A percentile compares a stretch with the other conserved stretches of the same genome.
These are phyloP conservation scores for Ustilago hordei DNA, from an alignment of 1,284 basidiomycete species.

Conservation along the genomic window DNA sequence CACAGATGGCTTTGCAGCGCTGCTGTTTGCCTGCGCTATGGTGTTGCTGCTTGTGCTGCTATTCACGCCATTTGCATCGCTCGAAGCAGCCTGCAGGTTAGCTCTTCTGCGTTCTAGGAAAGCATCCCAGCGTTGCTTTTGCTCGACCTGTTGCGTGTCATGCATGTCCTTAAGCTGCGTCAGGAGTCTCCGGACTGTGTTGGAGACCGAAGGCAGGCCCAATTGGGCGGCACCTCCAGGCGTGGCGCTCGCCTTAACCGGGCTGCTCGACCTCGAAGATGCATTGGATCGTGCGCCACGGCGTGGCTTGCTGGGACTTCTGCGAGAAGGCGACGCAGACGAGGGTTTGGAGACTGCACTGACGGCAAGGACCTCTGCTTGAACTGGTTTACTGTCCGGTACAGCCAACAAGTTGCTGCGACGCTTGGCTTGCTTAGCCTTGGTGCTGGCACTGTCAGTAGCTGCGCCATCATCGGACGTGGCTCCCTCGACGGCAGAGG, in stretches of 20 bases:
- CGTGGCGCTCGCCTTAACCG: conserved; percentile 20
- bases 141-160: conserved; percentile 81
- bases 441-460: conserved; percentile 20
- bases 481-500: conserved; percentile 20
- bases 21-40: background rate
- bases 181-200: conserved; percentile 81
- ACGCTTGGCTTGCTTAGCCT: conserved; percentile 31
- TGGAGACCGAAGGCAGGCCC: conserved; percentile 71
- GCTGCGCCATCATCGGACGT: conserved; percentile 23
- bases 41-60: conserved; percentile 15
- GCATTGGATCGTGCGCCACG: conserved; percentile 32
- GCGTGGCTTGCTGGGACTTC: conserved; percentile 18
- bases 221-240: background rate
- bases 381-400: conserved; percentile 68
- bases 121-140: conserved; percentile 85
- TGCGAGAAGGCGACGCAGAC: conserved; percentile 23
- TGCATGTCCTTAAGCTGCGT: conserved; percentile 87
- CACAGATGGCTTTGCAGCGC: conserved; percentile 8
- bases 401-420: conserved; percentile 46
- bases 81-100: conserved; percentile 62
- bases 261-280: conserved; percentile 47
- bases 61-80: conserved; percentile 13
- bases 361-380: conserved; percentile 52
- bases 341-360: conserved; percentile 49
- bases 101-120: conserved; percentile 78